phyloP scores from a whole-genome alignment of 2,329 filamentous ascomycete genomes.

The Beauveria medogensis region DNA sequence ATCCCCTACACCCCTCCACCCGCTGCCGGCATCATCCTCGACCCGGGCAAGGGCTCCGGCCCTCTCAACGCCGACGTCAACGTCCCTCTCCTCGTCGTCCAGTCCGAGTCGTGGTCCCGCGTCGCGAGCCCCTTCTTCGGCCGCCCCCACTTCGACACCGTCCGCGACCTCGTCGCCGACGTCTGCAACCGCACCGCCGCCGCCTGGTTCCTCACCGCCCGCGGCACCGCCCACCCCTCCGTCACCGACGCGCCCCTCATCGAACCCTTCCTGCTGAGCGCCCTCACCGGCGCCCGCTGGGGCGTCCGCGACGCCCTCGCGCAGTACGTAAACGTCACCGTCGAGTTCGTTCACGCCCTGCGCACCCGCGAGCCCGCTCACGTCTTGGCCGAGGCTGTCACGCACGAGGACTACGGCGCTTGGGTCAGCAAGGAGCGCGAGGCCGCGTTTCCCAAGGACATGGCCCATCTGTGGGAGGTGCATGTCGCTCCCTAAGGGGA shows the following conservation, averaged over 20 bases:
- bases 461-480: constrained; percentile 34
- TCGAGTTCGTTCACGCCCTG: constrained; percentile 48
- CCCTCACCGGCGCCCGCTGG: constrained; percentile 54
- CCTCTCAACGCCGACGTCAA: constrained; percentile 50
- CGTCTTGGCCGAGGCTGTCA: constrained; percentile 42
- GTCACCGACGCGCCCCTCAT: constrained; percentile 60
- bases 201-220: constrained; percentile 46
- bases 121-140: constrained; percentile 51
- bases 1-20: constrained; percentile 34
- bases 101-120: constrained; percentile 58
- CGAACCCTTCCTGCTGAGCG: constrained; percentile 51
- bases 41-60: constrained; percentile 58
- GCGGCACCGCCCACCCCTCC: constrained; percentile 52
- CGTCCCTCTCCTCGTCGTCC: constrained; percentile 52
- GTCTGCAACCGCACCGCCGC: constrained; percentile 35
- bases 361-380: constrained; percentile 32
- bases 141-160: constrained; percentile 55
- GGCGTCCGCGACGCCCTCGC: constrained; percentile 46
- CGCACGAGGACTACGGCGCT: constrained; percentile 31
- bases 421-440: constrained; percentile 31
- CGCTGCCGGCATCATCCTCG: constrained; percentile 51
- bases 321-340: constrained; percentile 52
- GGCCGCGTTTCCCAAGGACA: constrained; percentile 22
- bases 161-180: constrained; percentile 45
- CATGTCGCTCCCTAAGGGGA: constrained; percentile 26